Conservation (phyloP, 306 rosid genomes). For the Echinosophora koreensis region DNA sequence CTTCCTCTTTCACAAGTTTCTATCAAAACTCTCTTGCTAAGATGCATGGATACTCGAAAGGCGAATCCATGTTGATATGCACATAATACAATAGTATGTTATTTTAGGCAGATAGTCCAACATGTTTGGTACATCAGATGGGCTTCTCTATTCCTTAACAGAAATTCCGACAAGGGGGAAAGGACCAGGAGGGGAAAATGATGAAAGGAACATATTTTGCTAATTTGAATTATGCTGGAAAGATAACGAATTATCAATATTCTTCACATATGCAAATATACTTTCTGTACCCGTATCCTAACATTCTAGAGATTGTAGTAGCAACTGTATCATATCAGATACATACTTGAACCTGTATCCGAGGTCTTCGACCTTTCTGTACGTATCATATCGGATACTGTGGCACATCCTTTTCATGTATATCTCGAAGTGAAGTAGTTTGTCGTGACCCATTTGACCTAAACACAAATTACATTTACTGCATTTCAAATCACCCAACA, state of each 20-base stretch:
- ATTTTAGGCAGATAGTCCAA: background rate
- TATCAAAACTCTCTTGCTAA: background rate
- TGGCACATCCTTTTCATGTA: background rate
- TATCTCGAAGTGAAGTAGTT: background rate
- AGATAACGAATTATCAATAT: background rate
- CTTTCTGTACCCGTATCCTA: background rate
- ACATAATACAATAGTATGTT: background rate
- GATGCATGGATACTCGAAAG: background rate
- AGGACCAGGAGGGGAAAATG: background rate
- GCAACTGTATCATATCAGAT: background rate
- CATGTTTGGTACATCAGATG: background rate
- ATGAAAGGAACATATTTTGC: conserved; percentile 2
- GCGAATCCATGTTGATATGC: background rate
- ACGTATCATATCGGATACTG: background rate
- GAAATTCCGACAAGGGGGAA: background rate
- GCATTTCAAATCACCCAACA: background rate
- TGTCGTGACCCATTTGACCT: background rate
- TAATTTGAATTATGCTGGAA: background rate
- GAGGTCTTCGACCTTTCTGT: background rate
- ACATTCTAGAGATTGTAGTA: background rate
- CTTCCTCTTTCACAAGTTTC: background rate
- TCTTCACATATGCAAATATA: background rate
- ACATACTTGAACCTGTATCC: background rate
- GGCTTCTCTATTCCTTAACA: background rate
- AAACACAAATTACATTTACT: background rate